Evolutionary conservation across 192 early-diverging fungal species (phyloP), one percentile per base, ranked within the genome.

Genomic region (Radiomyces spectabilis): DNA sequence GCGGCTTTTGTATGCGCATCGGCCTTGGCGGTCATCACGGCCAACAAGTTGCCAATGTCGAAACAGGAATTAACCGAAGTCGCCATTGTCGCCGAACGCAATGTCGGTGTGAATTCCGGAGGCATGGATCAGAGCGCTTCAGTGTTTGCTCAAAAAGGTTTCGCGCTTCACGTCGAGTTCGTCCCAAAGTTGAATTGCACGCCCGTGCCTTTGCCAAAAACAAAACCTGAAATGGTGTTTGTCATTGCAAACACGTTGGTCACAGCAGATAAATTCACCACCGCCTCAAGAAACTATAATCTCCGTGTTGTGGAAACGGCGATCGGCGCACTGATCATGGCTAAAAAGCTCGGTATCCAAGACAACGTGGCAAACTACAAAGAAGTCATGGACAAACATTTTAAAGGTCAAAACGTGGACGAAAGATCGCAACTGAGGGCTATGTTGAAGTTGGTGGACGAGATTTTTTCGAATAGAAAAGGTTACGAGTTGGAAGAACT

Each of bases 71-170:
- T 91, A 26, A 81, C 84, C 37, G 71, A 82, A 33, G 76, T 84
- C 22, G 83, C 91, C n/a, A 92, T 93, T 63, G 71, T 77, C 13
- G 73, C 78, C 50, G 94, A 97, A 62, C 84, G 84, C 13, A 83
- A 86, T 58, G 80, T 84, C 15, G 92, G 91, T 30, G 85, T 89
- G 8, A 85, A 87, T 58, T 66, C 69, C 26, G 77, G 78, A 29
- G 87, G 88, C 24, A 96, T 96, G 92, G 92, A 96, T 55, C 94
- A 96, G 58, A 78, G 87, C n/a, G 81, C 83, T 50, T 93, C 89
- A 25, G 80, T 96, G 34, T 87, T 93, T 66, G 83, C 82, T 7
- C 66, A 75, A 22, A 75, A 74, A 25, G 78, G 78, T 2, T 81
- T 78, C 22, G 87, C 89, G 0, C 68, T 87, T 24, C 75, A 90